Conservation (phyloP, 306 rosid species). For the Glycyrrhiza uralensis region DNA sequence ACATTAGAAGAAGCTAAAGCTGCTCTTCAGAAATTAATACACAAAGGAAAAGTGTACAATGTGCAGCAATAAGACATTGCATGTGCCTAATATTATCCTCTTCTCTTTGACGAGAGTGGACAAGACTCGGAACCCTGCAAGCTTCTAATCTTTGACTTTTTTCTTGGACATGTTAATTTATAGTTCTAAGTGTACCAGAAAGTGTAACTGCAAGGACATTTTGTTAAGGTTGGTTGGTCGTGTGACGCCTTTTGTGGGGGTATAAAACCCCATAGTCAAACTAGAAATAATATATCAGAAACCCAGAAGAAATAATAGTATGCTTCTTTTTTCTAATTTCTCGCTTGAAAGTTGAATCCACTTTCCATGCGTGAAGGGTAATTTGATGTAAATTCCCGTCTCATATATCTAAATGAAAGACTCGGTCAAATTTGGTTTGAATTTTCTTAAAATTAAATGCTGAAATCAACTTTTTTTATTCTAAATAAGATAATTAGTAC, state of each 20-base stretch:
- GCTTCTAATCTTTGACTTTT: constrained; percentile 21
- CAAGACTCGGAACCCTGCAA: neutral
- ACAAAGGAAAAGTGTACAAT: constrained; percentile 64
- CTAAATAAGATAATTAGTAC: neutral
- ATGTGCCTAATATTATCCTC: neutral
- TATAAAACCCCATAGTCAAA: neutral
- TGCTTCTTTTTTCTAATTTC: neutral
- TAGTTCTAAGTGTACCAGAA: neutral
- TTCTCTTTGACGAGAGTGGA: neutral
- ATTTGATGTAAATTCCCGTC: neutral
- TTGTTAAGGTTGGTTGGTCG: neutral
- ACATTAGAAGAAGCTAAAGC: constrained; percentile 91
- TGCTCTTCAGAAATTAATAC: constrained; percentile 81
- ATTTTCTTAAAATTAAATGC: neutral
- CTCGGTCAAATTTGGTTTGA: neutral
- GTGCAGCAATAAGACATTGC: constrained; percentile 45
- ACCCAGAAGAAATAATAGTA: constrained; percentile 8
- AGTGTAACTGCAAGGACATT: constrained; percentile 30
- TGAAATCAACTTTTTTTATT: neutral
- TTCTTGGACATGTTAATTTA: constrained; percentile 24
- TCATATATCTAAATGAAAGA: neutral
- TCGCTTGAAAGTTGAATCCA: neutral
- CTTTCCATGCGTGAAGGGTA: neutral
- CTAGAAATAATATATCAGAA: constrained; percentile 22
- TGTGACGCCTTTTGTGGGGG: neutral